Percentiles rank a stretch among this genome's conserved stretches.
Conservation (phyloP, 768 basidiomycete genomes). For the Trametes cubensis region DNA sequence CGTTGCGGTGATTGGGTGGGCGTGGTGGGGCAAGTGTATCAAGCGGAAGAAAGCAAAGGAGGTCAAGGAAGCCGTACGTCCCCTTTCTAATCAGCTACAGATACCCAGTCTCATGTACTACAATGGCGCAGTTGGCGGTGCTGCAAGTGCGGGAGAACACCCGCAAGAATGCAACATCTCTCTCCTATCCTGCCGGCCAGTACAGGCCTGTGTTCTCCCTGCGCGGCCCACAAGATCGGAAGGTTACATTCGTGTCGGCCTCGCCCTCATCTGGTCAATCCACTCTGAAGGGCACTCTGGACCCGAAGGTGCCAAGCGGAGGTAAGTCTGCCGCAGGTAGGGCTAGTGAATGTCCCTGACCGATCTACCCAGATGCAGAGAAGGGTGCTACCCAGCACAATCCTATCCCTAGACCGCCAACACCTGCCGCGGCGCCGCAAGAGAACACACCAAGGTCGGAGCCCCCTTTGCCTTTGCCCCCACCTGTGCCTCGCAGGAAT, state of each 20-base stretch:
- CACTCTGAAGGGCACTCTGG: slow-evolving; percentile 13
- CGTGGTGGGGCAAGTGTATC: slow-evolving; percentile 48
- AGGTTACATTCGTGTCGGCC: slow-evolving; percentile 43
- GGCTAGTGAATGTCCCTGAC: background rate
- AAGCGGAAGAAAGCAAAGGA: slow-evolving; percentile 40
- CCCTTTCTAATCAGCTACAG: background rate
- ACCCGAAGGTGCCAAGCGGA: background rate
- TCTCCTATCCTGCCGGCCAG: slow-evolving; percentile 20
- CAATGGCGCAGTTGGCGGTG: slow-evolving; percentile 28
- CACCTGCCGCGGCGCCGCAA: background rate
- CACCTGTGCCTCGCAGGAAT: slow-evolving; percentile 19
- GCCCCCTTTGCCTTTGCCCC: slow-evolving; percentile 13
- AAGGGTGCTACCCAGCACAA: background rate
- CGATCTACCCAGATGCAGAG: slow-evolving; percentile 8
- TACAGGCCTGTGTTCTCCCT: slow-evolving; percentile 35
- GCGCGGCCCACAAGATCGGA: slow-evolving; percentile 34
- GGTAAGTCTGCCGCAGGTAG: background rate
- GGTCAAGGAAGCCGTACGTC: slow-evolving; percentile 35
- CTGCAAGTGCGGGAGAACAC: slow-evolving; percentile 44
- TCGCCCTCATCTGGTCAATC: slow-evolving; percentile 20
- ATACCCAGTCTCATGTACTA: background rate
- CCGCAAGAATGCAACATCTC: slow-evolving; percentile 40
- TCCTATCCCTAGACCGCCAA: background rate
- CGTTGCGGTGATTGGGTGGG: slow-evolving; percentile 46
- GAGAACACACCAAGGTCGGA: background rate